Evolutionary conservation across 1,284 basidiomycete species (phyloP).

Genomic region (Fomitopsis schrenkii): DNA sequence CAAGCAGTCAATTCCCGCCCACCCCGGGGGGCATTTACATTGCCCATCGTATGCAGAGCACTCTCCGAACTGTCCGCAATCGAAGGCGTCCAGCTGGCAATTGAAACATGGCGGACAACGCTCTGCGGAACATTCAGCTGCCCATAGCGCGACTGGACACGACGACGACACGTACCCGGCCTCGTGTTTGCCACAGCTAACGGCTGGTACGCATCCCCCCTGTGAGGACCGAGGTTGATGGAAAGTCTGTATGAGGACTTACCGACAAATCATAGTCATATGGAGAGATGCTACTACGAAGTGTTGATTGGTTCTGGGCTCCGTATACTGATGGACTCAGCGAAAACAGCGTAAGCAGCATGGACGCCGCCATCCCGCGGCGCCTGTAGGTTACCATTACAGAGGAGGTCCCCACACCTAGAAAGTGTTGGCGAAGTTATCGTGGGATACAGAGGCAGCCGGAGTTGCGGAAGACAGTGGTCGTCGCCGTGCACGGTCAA

Average conservation of each 20-base stretch:
- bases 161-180: slow-evolving; percentile 11
- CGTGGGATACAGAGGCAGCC: background rate
- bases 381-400: background rate
- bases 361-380: background rate
- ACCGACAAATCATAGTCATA: slow-evolving; percentile 10
- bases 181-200: slow-evolving; percentile 15
- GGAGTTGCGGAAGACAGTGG: background rate
- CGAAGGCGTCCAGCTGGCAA: slow-evolving; percentile 79
- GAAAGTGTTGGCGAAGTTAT: background rate
- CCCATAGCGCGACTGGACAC: no score
- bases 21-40: slow-evolving; percentile 87
- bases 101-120: slow-evolving; percentile 82
- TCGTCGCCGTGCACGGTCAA: background rate
- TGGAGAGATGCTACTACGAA: background rate
- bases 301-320: background rate
- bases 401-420: background rate
- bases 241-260: background rate
- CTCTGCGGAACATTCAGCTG: slow-evolving; percentile 21
- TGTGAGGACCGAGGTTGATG: background rate
- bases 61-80: slow-evolving; percentile 80
- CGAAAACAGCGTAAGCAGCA: background rate
- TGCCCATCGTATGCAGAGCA: slow-evolving; percentile 89
- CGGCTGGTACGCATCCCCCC: slow-evolving; percentile 8
- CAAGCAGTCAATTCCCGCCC: slow-evolving; percentile 88
- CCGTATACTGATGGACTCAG: background rate